Evolutionary conservation across 768 basidiomycete species (phyloP).

Genomic region (Hypsizygus marmoreus): DNA sequence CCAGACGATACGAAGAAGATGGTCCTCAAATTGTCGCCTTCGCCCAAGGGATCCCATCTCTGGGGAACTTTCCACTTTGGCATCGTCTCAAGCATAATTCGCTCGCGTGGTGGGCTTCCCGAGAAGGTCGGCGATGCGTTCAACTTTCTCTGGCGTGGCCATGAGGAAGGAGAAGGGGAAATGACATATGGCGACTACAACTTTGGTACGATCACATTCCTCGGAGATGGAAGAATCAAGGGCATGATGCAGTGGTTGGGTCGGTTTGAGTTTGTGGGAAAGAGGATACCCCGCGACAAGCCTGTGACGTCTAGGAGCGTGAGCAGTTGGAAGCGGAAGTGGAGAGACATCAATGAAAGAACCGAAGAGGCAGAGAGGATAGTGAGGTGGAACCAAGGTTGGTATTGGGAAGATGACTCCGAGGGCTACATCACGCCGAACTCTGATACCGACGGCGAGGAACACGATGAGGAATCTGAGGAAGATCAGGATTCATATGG

Average conservation of each 20-base stretch:
- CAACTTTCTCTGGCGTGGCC: conserved; percentile 24
- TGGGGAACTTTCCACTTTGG: conserved; percentile 29
- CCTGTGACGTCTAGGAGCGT: conserved; percentile 13
- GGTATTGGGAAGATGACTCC: conserved; percentile 12
- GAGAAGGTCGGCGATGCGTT: conserved; percentile 8
- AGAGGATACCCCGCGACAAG: conserved; percentile 6
- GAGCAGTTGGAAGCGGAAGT: conserved; percentile 21
- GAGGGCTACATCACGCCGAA: conserved; percentile 12
- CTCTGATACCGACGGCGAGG: conserved; percentile 14
- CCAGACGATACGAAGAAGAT: not conserved
- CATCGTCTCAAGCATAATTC: conserved; percentile 22
- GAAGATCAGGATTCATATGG: too few species aligned
- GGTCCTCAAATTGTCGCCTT: conserved; percentile 24
- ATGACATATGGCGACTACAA: conserved; percentile 19
- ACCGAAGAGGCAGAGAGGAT: conserved; percentile 18
- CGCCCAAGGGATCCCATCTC: conserved; percentile 22
- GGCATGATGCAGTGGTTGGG: conserved; percentile 18
- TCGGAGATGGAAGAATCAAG: conserved; percentile 21
- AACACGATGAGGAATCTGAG: too few species aligned
- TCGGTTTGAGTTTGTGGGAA: conserved; percentile 22
- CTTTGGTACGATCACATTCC: conserved; percentile 21
- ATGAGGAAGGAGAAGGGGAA: conserved; percentile 17
- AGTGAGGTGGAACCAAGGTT: conserved; percentile 22
- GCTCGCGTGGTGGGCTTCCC: conserved; percentile 17
- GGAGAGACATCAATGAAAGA: conserved; percentile 19